A percentile compares a stretch with the other conserved stretches of the same genome.
phyloP scores from a whole-genome alignment of 257 asterid genomes.

The Solanum medicagineum region DNA sequence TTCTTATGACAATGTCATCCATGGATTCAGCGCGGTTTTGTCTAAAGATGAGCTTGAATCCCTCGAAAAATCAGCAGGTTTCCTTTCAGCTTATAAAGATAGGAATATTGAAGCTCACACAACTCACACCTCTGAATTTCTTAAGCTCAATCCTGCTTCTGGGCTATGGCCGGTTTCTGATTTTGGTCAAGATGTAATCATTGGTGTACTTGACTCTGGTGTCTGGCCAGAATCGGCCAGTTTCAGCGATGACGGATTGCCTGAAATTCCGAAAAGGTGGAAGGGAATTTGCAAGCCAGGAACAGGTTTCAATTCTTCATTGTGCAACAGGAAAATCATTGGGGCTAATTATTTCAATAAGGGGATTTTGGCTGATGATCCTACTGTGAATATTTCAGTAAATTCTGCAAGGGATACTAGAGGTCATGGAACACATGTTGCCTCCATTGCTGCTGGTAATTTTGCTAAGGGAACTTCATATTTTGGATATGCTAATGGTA shows the following conservation, averaged over 20 bases:
- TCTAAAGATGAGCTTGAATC: neutral
- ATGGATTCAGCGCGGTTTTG: constrained; percentile 9
- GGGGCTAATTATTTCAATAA: constrained; percentile 14
- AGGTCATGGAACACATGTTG: constrained; percentile 3
- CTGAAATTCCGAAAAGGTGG: constrained; percentile 7
- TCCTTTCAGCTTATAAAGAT: constrained; percentile 7
- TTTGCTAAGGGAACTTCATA: constrained; percentile 1
- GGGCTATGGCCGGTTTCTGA: constrained; percentile 7
- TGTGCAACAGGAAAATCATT: constrained; percentile 16
- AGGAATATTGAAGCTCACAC: constrained; percentile 1
- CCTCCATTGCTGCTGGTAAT: constrained; percentile 5
- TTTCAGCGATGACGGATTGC: constrained; percentile 2
- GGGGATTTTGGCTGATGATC: constrained; percentile 5
- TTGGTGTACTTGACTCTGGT: constrained; percentile 10
- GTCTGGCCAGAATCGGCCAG: constrained; percentile 13
- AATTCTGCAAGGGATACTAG: constrained; percentile 5
- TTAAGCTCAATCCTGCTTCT: constrained; percentile 3
- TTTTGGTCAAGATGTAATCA: constrained; percentile 6
- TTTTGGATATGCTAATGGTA: constrained; percentile 8
- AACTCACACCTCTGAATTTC: constrained; percentile 9
- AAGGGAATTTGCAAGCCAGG: constrained; percentile 14
- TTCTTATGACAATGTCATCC: constrained; percentile 9
- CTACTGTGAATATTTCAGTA: constrained; percentile 3
- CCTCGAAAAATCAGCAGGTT: neutral
- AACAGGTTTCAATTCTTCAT: constrained; percentile 6